Conservation (phyloP, 2,329 filamentous ascomycete genomes). For the Arthrocladium fulminans region DNA sequence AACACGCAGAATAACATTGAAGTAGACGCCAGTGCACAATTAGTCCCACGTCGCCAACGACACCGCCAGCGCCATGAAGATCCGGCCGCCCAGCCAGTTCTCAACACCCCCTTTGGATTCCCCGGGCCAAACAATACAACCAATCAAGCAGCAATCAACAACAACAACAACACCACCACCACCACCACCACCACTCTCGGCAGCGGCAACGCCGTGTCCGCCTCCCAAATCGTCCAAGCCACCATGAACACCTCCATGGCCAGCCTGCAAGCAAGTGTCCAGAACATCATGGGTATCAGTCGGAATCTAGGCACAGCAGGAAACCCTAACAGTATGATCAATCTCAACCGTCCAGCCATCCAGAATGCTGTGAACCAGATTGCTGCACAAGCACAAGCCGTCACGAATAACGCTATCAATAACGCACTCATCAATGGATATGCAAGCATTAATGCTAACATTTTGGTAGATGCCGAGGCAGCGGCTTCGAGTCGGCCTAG, state of each 20-base stretch:
- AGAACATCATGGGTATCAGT: constrained; percentile 17
- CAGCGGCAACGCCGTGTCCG: constrained; percentile 11
- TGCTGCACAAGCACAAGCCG: constrained; percentile 5
- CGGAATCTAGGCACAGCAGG: constrained; percentile 1
- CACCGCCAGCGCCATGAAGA: background rate
- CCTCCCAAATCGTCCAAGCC: constrained; percentile 20
- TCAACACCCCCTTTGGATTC: constrained; percentile 3
- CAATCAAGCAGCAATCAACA: background rate
- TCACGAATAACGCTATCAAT: constrained; percentile 10
- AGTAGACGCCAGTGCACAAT: constrained; percentile 23
- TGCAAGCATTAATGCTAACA: constrained; percentile 2
- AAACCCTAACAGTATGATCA: background rate
- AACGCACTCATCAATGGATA: constrained; percentile 6
- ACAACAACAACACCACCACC: too few species aligned
- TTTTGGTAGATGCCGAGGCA: background rate
- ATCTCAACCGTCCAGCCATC: background rate
- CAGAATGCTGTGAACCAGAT: constrained; percentile 7
- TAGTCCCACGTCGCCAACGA: constrained; percentile 32
- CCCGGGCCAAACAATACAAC: background rate
- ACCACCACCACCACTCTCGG: background rate
- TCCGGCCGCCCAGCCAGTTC: background rate
- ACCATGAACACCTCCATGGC: constrained; percentile 16
- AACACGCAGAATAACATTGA: constrained; percentile 33
- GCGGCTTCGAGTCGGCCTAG: too few species aligned
- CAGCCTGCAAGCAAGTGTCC: constrained; percentile 16